Conservation (phyloP, 2,329 filamentous ascomycete genomes). For the Colletotrichum acutatum region DNA sequence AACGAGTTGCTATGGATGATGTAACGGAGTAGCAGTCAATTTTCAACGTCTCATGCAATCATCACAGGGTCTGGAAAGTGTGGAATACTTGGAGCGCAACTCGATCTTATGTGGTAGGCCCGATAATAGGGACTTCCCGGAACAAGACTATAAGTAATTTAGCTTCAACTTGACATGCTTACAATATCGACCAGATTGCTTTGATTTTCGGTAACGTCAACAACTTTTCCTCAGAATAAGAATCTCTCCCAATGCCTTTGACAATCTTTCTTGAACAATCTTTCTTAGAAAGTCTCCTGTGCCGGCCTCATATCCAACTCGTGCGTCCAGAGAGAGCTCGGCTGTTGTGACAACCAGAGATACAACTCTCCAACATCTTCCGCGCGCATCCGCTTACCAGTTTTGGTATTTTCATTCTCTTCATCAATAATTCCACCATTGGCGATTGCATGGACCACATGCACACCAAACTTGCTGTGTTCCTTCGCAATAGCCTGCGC, state of each 20-base stretch:
- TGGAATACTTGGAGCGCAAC: no score
- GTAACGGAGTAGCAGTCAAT: no score
- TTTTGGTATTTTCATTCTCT: slow-evolving; percentile 56
- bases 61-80: no score
- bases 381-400: slow-evolving; percentile 66
- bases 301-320: slow-evolving; percentile 35
- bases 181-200: no score
- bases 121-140: no score
- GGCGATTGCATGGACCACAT: slow-evolving; percentile 69
- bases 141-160: no score
- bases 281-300: slow-evolving; percentile 28
- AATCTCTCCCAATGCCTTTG: neutral
- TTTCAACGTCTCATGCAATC: no score
- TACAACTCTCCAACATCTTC: slow-evolving; percentile 68
- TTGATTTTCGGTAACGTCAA: no score
- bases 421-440: slow-evolving; percentile 66
- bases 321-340: slow-evolving; percentile 34
- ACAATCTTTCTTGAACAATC: no score
- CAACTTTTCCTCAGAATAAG: no score
- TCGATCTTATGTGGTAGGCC: no score
- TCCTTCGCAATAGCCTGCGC: slow-evolving; percentile 67
- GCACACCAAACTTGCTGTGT: slow-evolving; percentile 65
- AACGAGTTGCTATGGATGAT: neutral
- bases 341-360: slow-evolving; percentile 50
- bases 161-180: no score